phyloP scores from a whole-genome alignment of 768 basidiomycete genomes.

The Mycena rebaudengoi region DNA sequence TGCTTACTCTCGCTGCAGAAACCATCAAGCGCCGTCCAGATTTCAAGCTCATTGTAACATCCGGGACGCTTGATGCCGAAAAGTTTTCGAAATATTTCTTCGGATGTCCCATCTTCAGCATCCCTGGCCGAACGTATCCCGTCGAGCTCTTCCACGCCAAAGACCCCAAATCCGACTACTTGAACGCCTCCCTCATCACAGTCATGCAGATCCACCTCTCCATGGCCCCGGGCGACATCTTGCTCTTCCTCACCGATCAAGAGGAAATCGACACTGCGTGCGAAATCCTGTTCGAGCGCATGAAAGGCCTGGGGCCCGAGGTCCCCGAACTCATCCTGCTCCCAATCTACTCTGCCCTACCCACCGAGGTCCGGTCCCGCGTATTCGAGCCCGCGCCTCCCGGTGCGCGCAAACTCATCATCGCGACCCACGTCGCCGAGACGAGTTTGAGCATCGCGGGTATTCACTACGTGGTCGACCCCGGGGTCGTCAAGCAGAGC shows the following conservation, averaged over 20 bases:
- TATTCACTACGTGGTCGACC: slow-evolving; percentile 98
- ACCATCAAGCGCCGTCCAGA: background rate
- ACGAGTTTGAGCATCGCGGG: slow-evolving; percentile 97
- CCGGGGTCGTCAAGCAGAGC: slow-evolving; percentile 97
- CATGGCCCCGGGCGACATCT: slow-evolving; percentile 93
- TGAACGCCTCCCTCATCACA: slow-evolving; percentile 96
- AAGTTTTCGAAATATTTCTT: slow-evolving; percentile 1
- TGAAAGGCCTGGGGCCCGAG: slow-evolving; percentile 96
- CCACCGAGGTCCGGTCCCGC: slow-evolving; percentile 94
- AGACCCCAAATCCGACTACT: slow-evolving; percentile 95
- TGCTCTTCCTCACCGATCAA: slow-evolving; percentile 85
- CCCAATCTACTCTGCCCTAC: slow-evolving; percentile 96
- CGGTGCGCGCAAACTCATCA: slow-evolving; percentile 94
- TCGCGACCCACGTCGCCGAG: slow-evolving; percentile 98
- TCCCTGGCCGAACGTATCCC: slow-evolving; percentile 95
- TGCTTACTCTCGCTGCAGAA: background rate
- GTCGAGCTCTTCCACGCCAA: slow-evolving; percentile 98
- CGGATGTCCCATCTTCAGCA: slow-evolving; percentile 90
- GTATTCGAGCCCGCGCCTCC: slow-evolving; percentile 98
- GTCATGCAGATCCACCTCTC: slow-evolving; percentile 99
- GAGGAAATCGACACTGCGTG: slow-evolving; percentile 98
- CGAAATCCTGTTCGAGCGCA: slow-evolving; percentile 95
- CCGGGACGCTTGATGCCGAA: background rate
- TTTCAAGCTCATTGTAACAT: background rate
- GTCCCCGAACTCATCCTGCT: slow-evolving; percentile 95